Base-by-base conservation (phyloP, 1,284 basidiomycete genomes). In the Pseudozyma tsukubaensis region DNA sequence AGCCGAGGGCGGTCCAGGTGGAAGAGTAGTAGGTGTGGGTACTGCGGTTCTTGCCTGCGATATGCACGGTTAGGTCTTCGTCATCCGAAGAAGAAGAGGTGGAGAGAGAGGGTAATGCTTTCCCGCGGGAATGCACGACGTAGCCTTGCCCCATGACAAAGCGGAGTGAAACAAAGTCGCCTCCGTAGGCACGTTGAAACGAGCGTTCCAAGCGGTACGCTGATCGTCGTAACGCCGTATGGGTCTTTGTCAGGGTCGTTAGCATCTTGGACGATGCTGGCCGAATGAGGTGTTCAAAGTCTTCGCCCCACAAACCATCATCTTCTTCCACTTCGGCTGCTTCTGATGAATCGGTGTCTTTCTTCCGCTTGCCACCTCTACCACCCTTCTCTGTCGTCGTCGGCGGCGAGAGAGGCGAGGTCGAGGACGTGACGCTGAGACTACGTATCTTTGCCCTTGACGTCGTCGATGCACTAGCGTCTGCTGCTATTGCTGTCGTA, bases 281-380 rank as follows among this genome's bases (percentile, higher is more conserved):
- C 42, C 82, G 71, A 18, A 84, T 80, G 8, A 84, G 63, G 50
- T 83, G 82, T 53, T 84, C 81, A 34, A 84, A 78, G 2, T 66
- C 62, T 10, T 76, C 78, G 9, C 82, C 81, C 81, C 81, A 83
- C 3, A 73, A 21, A 14, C 37, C 35, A 21, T 36, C 44, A 13
- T 35, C 54, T n/a, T 57, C 57, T 2, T 13, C 40, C 1, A 29
- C 42, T 13, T 18, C 53, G 9, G 29, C 58, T 4, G 50, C 54
- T 18, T 44, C n/a, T 32, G n/a, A n/a, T n/a, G n/a, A n/a, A n/a
- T n/a, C n/a, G n/a, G n/a, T n/a, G n/a, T n/a, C n/a, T n/a, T n/a
- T n/a, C n/a, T n/a, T n/a, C n/a, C n/a, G n/a, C n/a, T n/a, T n/a
- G n/a, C n/a, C n/a, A n/a, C n/a, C n/a, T n/a, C n/a, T n/a, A n/a